A percentile compares a stretch with the other conserved stretches of the same genome.
These are phyloP conservation scores for Antitrichia curtipendula DNA, from an alignment of 225 moss, liverwort and hornwort genomes.

Conservation along the genomic window DNA sequence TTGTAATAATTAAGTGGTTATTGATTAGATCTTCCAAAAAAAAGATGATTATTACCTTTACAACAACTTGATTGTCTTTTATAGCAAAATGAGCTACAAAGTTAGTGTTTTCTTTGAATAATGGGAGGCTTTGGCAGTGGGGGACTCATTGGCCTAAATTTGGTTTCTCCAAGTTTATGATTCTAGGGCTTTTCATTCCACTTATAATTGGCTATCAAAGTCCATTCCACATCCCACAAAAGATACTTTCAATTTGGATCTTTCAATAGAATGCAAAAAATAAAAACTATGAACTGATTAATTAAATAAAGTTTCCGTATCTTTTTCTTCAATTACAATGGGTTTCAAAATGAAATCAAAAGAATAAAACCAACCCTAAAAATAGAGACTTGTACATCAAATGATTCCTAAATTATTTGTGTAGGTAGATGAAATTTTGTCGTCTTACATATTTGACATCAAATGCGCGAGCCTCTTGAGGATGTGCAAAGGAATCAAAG, in stretches of 20 bases:
- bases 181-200: constrained; percentile 31
- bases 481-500: background rate
- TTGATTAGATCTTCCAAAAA: background rate
- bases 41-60: constrained; percentile 6
- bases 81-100: constrained; percentile 26
- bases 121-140: constrained; percentile 1
- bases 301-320: no score
- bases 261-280: no score
- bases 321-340: no score
- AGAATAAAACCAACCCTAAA: background rate
- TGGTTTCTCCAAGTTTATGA: background rate
- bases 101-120: background rate
- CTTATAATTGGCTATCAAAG: constrained; percentile 7
- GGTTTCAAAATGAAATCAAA: no score
- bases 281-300: no score
- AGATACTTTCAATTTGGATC: background rate
- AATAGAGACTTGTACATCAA: background rate
- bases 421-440: background rate
- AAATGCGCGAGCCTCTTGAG: background rate
- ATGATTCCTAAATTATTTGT: no score
- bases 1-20: background rate
- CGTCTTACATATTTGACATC: constrained; percentile 8
- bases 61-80: constrained; percentile 4
- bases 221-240: background rate
- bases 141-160: constrained; percentile 3